phyloP scores from a whole-genome alignment of 2,329 filamentous ascomycete species.

The Didymella arachidicola region DNA sequence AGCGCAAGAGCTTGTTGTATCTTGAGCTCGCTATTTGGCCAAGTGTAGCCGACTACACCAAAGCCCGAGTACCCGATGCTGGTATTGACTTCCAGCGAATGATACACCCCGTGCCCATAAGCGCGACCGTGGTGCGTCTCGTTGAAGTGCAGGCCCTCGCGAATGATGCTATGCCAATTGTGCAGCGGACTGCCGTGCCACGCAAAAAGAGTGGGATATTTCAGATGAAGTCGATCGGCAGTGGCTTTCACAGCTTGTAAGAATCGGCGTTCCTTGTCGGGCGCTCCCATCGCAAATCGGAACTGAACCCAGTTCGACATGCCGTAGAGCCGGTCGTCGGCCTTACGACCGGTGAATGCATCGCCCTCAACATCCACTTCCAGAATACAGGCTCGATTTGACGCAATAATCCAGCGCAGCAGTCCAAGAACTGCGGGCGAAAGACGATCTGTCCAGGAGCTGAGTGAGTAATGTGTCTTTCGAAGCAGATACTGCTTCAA shows the following conservation, averaged over 20 bases:
- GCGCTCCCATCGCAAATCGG: slow-evolving; percentile 84
- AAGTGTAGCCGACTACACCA: slow-evolving; percentile 47
- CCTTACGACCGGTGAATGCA: slow-evolving; percentile 37
- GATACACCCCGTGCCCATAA: slow-evolving; percentile 83
- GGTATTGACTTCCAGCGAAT: slow-evolving; percentile 66
- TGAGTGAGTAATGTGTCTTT: slow-evolving; percentile 51
- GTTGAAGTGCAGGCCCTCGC: slow-evolving; percentile 79
- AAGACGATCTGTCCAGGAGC: slow-evolving; percentile 65
- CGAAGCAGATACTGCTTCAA: slow-evolving; percentile 62
- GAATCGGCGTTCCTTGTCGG: slow-evolving; percentile 86
- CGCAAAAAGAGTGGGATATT: slow-evolving; percentile 77
- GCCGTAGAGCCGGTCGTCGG: slow-evolving; percentile 65
- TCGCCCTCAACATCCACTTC: slow-evolving; percentile 65
- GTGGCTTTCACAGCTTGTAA: slow-evolving; percentile 65
- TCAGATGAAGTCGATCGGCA: slow-evolving; percentile 49
- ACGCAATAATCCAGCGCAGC: slow-evolving; percentile 87
- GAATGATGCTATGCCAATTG: slow-evolving; percentile 92
- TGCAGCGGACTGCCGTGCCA: slow-evolving; percentile 80
- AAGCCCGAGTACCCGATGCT: slow-evolving; percentile 62
- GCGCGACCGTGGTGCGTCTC: slow-evolving; percentile 69
- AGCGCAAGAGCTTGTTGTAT: slow-evolving; percentile 71
- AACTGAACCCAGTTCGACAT: slow-evolving; percentile 80
- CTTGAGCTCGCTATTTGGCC: slow-evolving; percentile 73
- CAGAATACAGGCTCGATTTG: slow-evolving; percentile 85
- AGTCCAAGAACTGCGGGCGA: slow-evolving; percentile 71